A percentile compares a stretch with the other conserved stretches of the same genome.
These are phyloP conservation scores for Myriosclerotinia curreyana DNA, from an alignment of 2,329 filamentous ascomycete genomes.

Conservation along the genomic window DNA sequence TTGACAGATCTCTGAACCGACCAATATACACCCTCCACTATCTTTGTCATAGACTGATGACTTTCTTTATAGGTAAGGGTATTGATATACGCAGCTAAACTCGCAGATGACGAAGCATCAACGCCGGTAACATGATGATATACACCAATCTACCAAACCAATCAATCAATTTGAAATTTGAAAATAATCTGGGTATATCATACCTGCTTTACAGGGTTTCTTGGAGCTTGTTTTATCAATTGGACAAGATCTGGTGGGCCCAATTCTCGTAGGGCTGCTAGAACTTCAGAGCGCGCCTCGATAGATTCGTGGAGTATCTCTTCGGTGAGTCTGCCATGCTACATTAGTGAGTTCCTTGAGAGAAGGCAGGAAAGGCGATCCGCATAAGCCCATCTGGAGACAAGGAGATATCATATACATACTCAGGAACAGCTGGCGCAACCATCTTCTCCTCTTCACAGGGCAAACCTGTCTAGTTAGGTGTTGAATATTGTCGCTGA, in stretches of 20 bases:
- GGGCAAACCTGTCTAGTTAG: constrained; percentile 12
- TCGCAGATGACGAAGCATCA: constrained; percentile 95
- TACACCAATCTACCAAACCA: constrained; percentile 65
- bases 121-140: constrained; percentile 98
- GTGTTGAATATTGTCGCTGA: constrained; percentile 5
- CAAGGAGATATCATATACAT: constrained; percentile 40
- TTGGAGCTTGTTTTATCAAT: constrained; percentile 71
- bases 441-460: constrained; percentile 33
- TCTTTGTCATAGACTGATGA: constrained; percentile 74
- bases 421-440: constrained; percentile 73
- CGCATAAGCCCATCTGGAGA: not conserved
- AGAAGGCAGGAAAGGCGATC: not conserved
- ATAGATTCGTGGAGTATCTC: constrained; percentile 88
- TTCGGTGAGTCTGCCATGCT: constrained; percentile 73
- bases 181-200: constrained; percentile 13
- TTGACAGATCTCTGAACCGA: constrained; percentile 44
- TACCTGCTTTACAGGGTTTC: constrained; percentile 57
- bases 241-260: constrained; percentile 95
- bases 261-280: constrained; percentile 82
- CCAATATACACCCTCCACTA: constrained; percentile 93
- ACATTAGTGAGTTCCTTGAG: constrained; percentile 26
- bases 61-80: constrained; percentile 88
- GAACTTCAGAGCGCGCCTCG: constrained; percentile 85
- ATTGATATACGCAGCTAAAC: constrained; percentile 96
- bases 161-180: constrained; percentile 24